Percentiles rank a stretch among this genome's conserved stretches.
These are phyloP conservation scores for Wickerhamomyces chambardii DNA, from an alignment of 805 yeast species.

Conservation along the genomic window DNA sequence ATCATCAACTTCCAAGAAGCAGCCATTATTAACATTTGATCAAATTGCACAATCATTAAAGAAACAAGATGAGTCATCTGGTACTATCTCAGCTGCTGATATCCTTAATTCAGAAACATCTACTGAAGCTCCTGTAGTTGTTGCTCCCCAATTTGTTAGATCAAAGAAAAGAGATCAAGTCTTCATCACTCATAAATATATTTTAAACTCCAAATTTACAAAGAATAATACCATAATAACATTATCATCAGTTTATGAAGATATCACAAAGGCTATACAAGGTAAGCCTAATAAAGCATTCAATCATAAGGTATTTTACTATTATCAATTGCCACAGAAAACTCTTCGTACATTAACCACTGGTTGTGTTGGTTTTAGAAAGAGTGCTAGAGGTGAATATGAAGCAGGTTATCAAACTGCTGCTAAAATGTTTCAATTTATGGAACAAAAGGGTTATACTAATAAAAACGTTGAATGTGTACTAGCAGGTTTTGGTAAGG, in stretches of 20 bases:
- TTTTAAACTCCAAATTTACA: slow-evolving; percentile 67
- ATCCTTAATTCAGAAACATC: not conserved
- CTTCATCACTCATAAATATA: slow-evolving; percentile 45
- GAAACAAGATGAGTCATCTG: not conserved
- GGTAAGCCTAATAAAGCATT: slow-evolving; percentile 28
- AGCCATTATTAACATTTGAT: not conserved
- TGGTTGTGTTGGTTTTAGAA: slow-evolving; percentile 84
- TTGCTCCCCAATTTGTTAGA: not conserved
- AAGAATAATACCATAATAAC: slow-evolving; percentile 81
- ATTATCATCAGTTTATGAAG: slow-evolving; percentile 62
- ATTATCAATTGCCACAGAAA: slow-evolving; percentile 72
- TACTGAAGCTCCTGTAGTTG: not conserved
- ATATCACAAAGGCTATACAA: slow-evolving; percentile 41
- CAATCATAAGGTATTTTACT: slow-evolving; percentile 68
- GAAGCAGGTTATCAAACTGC: slow-evolving; percentile 90
- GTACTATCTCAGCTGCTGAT: too few relatives aligned
- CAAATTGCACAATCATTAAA: not conserved
- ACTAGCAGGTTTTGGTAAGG: slow-evolving; percentile 78
- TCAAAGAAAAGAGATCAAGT: not conserved
- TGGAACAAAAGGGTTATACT: slow-evolving; percentile 51
- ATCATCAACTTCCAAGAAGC: too few relatives aligned
- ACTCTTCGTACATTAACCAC: slow-evolving; percentile 62
- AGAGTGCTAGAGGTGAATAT: slow-evolving; percentile 84
- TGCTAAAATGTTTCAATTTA: slow-evolving; percentile 59
- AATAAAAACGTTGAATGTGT: slow-evolving; percentile 66